Conservation (phyloP, 179 eudicot species). For the Silene noctiflora region DNA sequence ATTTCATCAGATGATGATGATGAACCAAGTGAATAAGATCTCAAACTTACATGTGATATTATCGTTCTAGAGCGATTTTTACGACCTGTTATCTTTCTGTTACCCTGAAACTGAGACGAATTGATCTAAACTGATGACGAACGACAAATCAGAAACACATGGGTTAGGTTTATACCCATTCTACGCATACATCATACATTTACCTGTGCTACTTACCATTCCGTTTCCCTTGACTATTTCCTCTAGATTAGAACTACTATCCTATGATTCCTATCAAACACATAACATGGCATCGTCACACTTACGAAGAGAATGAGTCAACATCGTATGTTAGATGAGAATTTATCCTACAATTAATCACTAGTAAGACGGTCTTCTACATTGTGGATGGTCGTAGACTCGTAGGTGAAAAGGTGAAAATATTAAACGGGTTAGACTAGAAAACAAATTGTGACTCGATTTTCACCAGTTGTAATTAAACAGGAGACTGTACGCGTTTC, state of each 20-base stretch:
- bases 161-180: constrained; percentile 17
- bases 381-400: too few relatives aligned
- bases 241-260: neutral
- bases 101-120: neutral
- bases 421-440: neutral
- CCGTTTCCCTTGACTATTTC: constrained; percentile 26
- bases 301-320: neutral
- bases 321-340: neutral
- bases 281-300: neutral
- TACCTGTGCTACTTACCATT: constrained; percentile 12
- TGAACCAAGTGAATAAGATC: too few relatives aligned
- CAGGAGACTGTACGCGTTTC: too few relatives aligned
- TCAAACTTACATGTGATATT: too few relatives aligned
- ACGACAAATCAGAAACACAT: constrained; percentile 10
- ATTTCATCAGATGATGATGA: too few relatives aligned
- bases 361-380: too few relatives aligned
- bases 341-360: neutral
- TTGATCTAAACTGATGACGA: neutral
- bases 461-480: neutral
- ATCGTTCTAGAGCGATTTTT: too few relatives aligned
- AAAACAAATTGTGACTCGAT: neutral
- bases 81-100: too few relatives aligned
- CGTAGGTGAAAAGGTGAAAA: too few relatives aligned
- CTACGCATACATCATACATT: constrained; percentile 13
- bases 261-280: neutral